Conservation (phyloP, 2,329 filamentous ascomycete genomes). For the Nakataea oryzae region DNA sequence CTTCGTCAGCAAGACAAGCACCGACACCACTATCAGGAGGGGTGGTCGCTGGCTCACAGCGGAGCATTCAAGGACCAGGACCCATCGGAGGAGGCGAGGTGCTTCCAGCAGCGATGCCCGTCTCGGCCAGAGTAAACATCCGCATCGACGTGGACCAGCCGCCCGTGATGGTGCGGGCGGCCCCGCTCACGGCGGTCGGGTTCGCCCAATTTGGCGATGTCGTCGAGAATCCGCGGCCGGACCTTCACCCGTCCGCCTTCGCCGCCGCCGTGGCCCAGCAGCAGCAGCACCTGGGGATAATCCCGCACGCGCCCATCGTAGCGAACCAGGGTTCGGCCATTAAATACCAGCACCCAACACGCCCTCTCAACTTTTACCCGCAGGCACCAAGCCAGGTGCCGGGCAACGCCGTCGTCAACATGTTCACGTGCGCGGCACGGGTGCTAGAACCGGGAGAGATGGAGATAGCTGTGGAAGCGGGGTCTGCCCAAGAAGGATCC, state of each 20-base stretch:
- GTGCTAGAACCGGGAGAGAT: constrained; percentile 21
- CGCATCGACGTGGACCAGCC: not conserved
- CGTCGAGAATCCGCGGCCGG: constrained; percentile 59
- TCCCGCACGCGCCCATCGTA: constrained; percentile 39
- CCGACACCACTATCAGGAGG: not conserved
- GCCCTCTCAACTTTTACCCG: constrained; percentile 60
- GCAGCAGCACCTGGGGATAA: constrained; percentile 2
- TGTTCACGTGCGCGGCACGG: constrained; percentile 78
- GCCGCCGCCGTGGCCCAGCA: constrained; percentile 5
- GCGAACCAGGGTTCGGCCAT: constrained; percentile 83
- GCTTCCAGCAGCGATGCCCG: not conserved
- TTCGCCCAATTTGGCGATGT: constrained; percentile 81
- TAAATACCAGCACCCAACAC: constrained; percentile 76
- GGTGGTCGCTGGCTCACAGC: no score
- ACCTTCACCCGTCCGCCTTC: constrained; percentile 36
- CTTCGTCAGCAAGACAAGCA: not conserved
- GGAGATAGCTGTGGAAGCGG: not conserved
- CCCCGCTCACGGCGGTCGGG: constrained; percentile 54
- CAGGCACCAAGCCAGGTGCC: constrained; percentile 47
- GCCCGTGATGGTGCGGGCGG: constrained; percentile 24
- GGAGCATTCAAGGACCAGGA: not conserved
- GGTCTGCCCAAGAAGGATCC: not conserved
- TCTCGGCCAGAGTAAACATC: not conserved
- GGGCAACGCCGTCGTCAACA: constrained; percentile 61
- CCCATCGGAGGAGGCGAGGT: not conserved